A percentile compares a stretch with the other conserved stretches of the same genome.
phyloP scores from a whole-genome alignment of 257 asterid genomes.

The Salvia miltiorrhiza region DNA sequence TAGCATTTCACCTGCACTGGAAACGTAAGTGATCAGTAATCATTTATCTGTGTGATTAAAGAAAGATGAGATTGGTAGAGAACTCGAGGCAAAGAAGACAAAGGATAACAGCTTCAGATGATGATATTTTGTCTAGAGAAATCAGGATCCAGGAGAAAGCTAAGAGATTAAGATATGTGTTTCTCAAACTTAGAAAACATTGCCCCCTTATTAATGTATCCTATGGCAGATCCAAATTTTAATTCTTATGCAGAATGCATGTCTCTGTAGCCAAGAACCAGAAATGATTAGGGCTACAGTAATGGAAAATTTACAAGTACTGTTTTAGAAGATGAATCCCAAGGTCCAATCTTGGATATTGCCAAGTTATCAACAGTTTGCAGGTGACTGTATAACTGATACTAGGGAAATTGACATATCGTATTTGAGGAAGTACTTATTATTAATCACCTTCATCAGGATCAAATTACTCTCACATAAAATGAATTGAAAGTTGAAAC shows the following conservation, averaged over 20 bases:
- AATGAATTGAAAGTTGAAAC: neutral
- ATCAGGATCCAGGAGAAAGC: neutral
- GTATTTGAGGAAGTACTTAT: neutral
- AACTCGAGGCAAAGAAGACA: neutral
- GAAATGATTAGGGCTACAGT: neutral
- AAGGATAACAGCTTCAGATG: too few relatives aligned
- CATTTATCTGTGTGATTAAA: neutral
- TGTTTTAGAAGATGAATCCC: too few relatives aligned
- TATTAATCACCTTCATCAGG: neutral
- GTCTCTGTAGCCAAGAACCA: neutral
- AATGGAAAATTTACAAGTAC: too few relatives aligned
- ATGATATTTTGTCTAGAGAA: too few relatives aligned
- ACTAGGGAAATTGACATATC: neutral
- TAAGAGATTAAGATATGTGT: neutral
- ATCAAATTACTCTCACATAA: neutral
- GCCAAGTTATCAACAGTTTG: neutral
- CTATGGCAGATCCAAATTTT: neutral
- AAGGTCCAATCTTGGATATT: too few relatives aligned
- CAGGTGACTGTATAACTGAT: neutral
- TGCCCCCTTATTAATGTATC: neutral
- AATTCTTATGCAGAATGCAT: neutral
- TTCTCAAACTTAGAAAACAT: neutral
- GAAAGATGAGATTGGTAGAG: neutral
- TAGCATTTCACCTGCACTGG: conserved; percentile 75
- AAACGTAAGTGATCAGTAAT: conserved; percentile 16